These are phyloP conservation scores for Talaromyces funiculosus DNA, from an alignment of 2,329 filamentous ascomycete genomes.

Conservation along the genomic window DNA sequence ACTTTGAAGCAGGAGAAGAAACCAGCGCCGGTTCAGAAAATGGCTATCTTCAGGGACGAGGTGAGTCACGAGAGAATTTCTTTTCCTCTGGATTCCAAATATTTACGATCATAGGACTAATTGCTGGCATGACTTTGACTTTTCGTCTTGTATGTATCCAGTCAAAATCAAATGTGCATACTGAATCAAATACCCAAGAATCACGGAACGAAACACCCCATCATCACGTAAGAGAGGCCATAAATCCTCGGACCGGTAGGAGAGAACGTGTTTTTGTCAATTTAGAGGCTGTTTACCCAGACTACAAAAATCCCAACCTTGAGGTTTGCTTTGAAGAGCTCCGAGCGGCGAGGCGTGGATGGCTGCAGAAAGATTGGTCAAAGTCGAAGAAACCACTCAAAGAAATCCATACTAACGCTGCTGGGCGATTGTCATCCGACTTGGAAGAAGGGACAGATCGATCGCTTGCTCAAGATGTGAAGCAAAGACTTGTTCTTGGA, in stretches of 20 bases:
- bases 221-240: constrained; percentile 71
- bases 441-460: constrained; percentile 18
- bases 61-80: constrained; percentile 58
- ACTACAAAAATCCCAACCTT: constrained; percentile 61
- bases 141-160: constrained; percentile 49
- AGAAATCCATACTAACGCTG: constrained; percentile 42
- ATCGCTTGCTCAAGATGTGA: constrained; percentile 25
- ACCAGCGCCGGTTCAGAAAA: constrained; percentile 69
- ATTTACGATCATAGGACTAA: constrained; percentile 98
- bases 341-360: constrained; percentile 69
- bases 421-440: constrained; percentile 13
- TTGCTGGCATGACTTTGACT: constrained; percentile 48
- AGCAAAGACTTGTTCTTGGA: constrained; percentile 28
- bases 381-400: constrained; percentile 49
- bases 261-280: constrained; percentile 84
- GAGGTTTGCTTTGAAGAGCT: constrained; percentile 92
- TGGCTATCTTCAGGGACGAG: constrained; percentile 92
- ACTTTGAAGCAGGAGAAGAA: constrained; percentile 83
- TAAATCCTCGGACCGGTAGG: constrained; percentile 77
- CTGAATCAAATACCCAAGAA: constrained; percentile 37
- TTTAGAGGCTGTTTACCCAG: constrained; percentile 77
- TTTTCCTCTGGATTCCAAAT: constrained; percentile 49
- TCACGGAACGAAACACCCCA: constrained; percentile 53
- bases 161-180: constrained; percentile 38
- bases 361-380: constrained; percentile 52